Base-by-base conservation (phyloP, 345 rosid genomes). In the Salix dunnii region DNA sequence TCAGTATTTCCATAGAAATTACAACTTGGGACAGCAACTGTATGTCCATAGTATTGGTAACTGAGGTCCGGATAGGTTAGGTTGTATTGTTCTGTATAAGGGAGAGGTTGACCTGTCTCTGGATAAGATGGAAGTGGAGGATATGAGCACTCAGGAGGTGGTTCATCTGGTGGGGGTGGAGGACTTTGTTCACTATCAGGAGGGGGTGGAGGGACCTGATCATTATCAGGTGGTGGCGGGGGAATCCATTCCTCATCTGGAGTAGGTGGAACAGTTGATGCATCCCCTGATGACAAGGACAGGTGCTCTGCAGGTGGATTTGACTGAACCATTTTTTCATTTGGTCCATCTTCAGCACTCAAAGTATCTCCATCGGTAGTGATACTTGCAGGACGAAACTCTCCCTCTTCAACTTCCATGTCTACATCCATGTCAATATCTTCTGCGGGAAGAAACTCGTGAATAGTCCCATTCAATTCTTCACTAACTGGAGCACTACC, bases 351-450 rank as follows among this genome's bases (percentile, higher is more conserved):
- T 72, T 76, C 78, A 65, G 82, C 69, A 75, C 68, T 75, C n/a
- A 75, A 73, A 73, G 64, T 67, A 80, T 81, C 83, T 76, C 65
- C 67, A 17, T 30, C 38, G 36, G 76, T 65, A 27, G 72, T 55
- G 61, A 69, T 72, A 49, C 77, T 78, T 9, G 72, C 51, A 68
- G 89, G 84, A 65, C 64, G 3, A 46, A 46, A 46, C 49, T 46
- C 80, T 76, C 80, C 80, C 66, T 94, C 96, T 75, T 96, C 98
- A 85, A 93, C 93, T 82, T 96, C 98, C 98, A 96, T 93, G 85
- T 96, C 98, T 71, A 96, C 92, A 79, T 93, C 98, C 98, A 92
- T 93, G 79, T 93, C 98, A 85, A 87, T 79, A 83, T 91, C 98
- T 75, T 87, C 98, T 80, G 74, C 89, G 71, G 35, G 82, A 64